A percentile compares a stretch with the other conserved stretches of the same genome.
These are phyloP conservation scores for Aspergillus sp. DNA, from an alignment of 2,329 filamentous ascomycete genomes.

Conservation along the genomic window DNA sequence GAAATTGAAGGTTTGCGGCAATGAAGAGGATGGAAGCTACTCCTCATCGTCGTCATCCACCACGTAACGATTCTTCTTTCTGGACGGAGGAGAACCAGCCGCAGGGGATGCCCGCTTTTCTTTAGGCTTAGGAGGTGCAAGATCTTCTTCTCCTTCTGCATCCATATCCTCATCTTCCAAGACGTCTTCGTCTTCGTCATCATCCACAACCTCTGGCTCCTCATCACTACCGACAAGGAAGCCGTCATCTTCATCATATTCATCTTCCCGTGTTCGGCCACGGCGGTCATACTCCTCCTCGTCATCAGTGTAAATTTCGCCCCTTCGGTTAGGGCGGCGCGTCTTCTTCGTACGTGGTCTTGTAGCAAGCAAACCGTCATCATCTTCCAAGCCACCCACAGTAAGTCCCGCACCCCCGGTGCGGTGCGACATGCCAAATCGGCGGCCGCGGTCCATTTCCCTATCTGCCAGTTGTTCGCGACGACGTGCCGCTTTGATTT, in stretches of 20 bases:
- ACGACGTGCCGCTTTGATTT: constrained; percentile 53
- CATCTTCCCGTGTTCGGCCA: constrained; percentile 65
- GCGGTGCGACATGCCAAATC: constrained; percentile 44
- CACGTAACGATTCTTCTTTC: constrained; percentile 49
- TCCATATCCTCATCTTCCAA: constrained; percentile 47
- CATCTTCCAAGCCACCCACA: constrained; percentile 59
- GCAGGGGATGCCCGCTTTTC: constrained; percentile 26
- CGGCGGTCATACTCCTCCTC: constrained; percentile 49
- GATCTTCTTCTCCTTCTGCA: constrained; percentile 43
- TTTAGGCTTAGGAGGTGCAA: constrained; percentile 28
- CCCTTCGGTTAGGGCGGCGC: constrained; percentile 44
- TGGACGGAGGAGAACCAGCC: constrained; percentile 34
- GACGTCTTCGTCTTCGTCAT: constrained; percentile 44
- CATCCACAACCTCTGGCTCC: constrained; percentile 47
- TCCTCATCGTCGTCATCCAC: constrained; percentile 52
- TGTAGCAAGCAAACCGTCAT: constrained; percentile 49
- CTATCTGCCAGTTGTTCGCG: constrained; percentile 56
- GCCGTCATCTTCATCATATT: constrained; percentile 79
- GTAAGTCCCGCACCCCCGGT: constrained; percentile 53
- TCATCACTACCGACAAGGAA: constrained; percentile 62
- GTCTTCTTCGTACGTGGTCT: constrained; percentile 39
- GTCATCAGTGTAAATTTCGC: constrained; percentile 51
- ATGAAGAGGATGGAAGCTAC: constrained; percentile 17
- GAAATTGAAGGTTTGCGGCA: constrained; percentile 7
- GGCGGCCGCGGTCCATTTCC: constrained; percentile 55